Evolutionary conservation across 169 alveolate genomes (phyloP), one percentile per base, ranked within the genome.

Genomic region (Cryptosporidium ubiquitum): DNA sequence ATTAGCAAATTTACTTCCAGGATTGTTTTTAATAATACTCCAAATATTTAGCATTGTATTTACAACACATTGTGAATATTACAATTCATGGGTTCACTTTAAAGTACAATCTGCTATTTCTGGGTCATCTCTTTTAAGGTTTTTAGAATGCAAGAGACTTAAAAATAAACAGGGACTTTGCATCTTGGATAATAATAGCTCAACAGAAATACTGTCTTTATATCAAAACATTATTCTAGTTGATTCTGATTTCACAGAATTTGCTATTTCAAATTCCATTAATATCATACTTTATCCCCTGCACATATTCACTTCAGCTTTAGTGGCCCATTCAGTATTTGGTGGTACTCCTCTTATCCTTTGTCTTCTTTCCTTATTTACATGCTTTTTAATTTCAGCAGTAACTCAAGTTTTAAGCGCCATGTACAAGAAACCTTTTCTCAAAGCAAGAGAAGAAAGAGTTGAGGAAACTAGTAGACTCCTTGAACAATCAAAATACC

Each of bases 391-490:
- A 2, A 12, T 79, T n/a, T 20, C 79, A 35, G 75, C 58, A 31
- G 16, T 29, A 12, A 42, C 89, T 9, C 89, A 79, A 40, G 60
- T 26, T 47, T 29, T 79, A 6, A 79, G 89, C 52, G 60, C 79
- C 37, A 18, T 61, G n/a, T 79, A 42, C 37, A 79, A 79, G 51
- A 79, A 47, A 61, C 89, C 89, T 23, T 79, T 79, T 49, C 55
- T 79, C n/a, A 47, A 61, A 49, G 89, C 89, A 5, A 58, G 89
- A 61, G 89, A 79, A 29, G 89, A 79, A 47, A 79, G 89, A 79
- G 42, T 79, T 0, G 64, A 60, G 4, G 89, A 79, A 23, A 64
- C 75, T 16, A 64, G 49, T 33, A 23, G 74, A 42, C 31, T 79
- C 29, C 89, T 79, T n/a, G 74, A 79, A 6, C 89, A 79, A 10